Evolutionary conservation across 2,329 filamentous ascomycete species (phyloP), one percentile per base, ranked within the genome.

Genomic region (Fusarium longipes): DNA sequence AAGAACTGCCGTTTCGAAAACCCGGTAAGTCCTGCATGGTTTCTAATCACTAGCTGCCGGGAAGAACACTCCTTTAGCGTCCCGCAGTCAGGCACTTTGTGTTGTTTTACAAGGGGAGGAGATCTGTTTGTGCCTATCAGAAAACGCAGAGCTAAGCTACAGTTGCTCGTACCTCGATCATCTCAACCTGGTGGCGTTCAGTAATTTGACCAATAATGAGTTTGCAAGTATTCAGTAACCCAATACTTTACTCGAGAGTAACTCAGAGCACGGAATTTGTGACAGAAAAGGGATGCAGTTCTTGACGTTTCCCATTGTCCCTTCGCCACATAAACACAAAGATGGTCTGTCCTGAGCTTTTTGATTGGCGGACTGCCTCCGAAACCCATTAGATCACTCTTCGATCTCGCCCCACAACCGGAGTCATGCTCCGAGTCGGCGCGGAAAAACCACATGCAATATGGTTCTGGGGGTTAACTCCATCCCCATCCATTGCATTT

Each of bases 321-420:
- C 22, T 32, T 59, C 20, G 39, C 52, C 51, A 54, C 32, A 22
- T 12, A 22, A 39, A 14, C 27, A 48, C 12, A 32, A 12, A 35
- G 25, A 38, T 15, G 47, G 9, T 17, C 6, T 2, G 18, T 20
- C 11, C 7, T 4, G n/a, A 2, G 17, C 3, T 8, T 4, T 30
- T 7, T 57, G 0, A 62, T 62, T 66, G 62, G 63, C 20, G 63
- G 63, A 62, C 25, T 27, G 7, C 10, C 62, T 66, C 63, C 62
- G 56, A 17, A 29, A 22, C 4, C 6, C 30, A 65, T 20, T 27
- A 59, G 45, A 48, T 33, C 32, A 20, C 7, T n/a, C 36, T 11
- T 6, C 24, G 30, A 36, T 45, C 39, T 1, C 8, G 11, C 4
- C 12, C 61, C 55, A 65, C 25, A 11, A 10, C 2, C 7, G 20